Conservation (phyloP, 441 rosid species). For the Corymbia calophylla region DNA sequence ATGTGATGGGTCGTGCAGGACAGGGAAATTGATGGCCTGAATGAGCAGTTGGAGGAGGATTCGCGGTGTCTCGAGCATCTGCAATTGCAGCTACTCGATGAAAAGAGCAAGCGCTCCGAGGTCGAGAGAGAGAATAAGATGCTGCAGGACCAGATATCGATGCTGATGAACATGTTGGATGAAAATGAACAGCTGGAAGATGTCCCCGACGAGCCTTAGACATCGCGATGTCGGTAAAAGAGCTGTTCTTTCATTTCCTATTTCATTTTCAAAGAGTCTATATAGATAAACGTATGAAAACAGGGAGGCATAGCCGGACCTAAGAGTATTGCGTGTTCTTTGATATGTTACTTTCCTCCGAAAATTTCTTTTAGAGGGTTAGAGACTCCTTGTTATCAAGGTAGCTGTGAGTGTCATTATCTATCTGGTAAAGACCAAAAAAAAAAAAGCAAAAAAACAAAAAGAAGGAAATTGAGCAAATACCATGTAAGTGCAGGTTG, state of each 20-base stretch:
- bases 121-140: constrained; percentile 76
- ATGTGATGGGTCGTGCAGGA: constrained; percentile 39
- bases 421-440: neutral
- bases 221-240: neutral
- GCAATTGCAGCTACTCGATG: constrained; percentile 78
- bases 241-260: neutral
- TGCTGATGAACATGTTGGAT: constrained; percentile 82
- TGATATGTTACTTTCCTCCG: neutral
- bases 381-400: neutral
- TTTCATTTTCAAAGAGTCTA: neutral
- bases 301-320: neutral
- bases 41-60: constrained; percentile 95
- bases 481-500: neutral
- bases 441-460: neutral
- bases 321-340: neutral
- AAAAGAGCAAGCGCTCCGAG: constrained; percentile 67
- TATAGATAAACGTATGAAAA: neutral
- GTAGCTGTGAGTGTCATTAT: neutral
- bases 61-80: constrained; percentile 71
- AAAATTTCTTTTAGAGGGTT: neutral
- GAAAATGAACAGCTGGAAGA: constrained; percentile 47
- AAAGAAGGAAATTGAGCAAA: neutral
- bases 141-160: constrained; percentile 76
- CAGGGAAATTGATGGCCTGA: constrained; percentile 79
- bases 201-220: constrained; percentile 14